Evolutionary conservation across 2,329 filamentous ascomycete genomes (phyloP), one percentile per base, ranked within the genome.

Genomic region (Zymoseptoria brevis): DNA sequence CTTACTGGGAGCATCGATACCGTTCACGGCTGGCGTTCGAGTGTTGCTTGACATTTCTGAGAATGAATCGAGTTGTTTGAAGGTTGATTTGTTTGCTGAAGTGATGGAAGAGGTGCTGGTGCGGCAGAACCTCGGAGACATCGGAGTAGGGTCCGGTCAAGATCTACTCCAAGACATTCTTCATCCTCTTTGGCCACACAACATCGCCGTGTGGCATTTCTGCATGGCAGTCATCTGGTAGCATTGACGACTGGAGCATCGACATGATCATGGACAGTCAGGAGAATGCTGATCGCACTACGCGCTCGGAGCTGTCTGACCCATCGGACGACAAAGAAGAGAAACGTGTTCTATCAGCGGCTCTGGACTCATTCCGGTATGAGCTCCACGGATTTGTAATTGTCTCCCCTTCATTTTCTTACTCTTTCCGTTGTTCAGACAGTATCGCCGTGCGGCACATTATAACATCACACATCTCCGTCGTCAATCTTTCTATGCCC

Each of bases 381-480:
- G 64, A 58, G 2, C 26, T 49, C 52, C 57, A 62, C 41, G 56
- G 19, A 29, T 41, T n/a, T 41, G n/a, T 19, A 19, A n/a, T 48
- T 16, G 53, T 55, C 24, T 51, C 35, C 49, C 13, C 52, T 51
- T 30, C n/a, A 26, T 50, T 30, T 60, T 62, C 26, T 59, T 30
- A 60, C 45, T 16, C 53, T 48, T 55, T 19, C 35, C 21, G n/a
- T 9, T 13, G 13, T 50, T 11, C 62, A 74, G 72, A 50, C 71
- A 73, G 56, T 96, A 96, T 73, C 87, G 89, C 64, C 88, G 87
- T 68, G 83, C 86, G 22, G 88, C 92, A 4, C 93, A 97, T 73
- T 88, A 88, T 76, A 95, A 96, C 74, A 87, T 89, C 64, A 97
- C 93, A 4, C 93, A 97, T 74, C 82, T 92, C 19, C 87, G 94